These are phyloP conservation scores for Melampsora abietis-canadensis DNA, from an alignment of 1,284 basidiomycete species.

Conservation along the genomic window DNA sequence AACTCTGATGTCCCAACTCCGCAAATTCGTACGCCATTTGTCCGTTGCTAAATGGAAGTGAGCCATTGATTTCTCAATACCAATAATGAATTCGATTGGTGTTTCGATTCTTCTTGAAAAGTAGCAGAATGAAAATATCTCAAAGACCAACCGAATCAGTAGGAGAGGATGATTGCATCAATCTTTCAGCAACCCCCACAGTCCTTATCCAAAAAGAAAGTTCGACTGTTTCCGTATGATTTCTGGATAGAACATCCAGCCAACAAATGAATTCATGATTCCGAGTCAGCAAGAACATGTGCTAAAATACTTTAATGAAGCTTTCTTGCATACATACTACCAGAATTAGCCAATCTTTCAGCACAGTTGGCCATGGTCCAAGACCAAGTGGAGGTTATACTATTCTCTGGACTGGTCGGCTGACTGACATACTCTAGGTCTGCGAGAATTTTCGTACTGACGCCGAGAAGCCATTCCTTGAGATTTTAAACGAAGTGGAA, in stretches of 20 bases:
- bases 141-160: not conserved
- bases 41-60: not conserved
- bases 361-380: constrained; percentile 39
- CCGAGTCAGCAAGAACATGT: no score
- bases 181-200: not conserved
- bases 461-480: not conserved
- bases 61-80: no score
- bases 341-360: constrained; percentile 8
- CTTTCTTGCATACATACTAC: constrained; percentile 5
- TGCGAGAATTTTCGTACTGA: not conserved
- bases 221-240: not conserved
- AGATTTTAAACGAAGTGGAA: not conserved
- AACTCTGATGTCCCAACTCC: constrained; percentile 1
- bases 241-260: no score
- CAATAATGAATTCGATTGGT: no score
- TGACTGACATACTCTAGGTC: not conserved
- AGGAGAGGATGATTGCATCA: not conserved
- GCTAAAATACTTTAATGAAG: no score
- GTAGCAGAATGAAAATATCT: not conserved
- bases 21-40: not conserved
- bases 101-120: no score
- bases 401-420: not conserved
- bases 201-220: not conserved
- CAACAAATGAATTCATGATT: no score
- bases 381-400: constrained; percentile 19